Base-by-base conservation (phyloP, 345 rosid genomes). In the Salix suchowensis region DNA sequence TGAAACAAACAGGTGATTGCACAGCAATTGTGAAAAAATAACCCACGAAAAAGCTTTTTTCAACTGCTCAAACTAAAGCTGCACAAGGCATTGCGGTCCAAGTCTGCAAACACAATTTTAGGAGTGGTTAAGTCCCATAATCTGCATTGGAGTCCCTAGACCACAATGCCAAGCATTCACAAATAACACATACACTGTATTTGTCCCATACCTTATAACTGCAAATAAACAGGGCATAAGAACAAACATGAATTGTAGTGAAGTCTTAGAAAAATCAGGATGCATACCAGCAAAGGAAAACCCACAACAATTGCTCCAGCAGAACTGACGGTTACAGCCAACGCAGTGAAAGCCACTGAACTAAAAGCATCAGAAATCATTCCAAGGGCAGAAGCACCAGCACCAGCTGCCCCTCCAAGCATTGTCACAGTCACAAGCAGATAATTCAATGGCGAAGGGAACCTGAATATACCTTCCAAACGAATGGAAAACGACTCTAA, bases 391-490 rank as follows among this genome's bases (percentile, higher is more conserved):
- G 83, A 91, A 76, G 91, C 90, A 78, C 95, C 97, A 70, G 90
- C 92, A 26, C 91, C 99, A 78, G 95, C 86, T 78, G 98, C 92
- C 73, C 96, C 97, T 76, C 99, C 99, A 68, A 96, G 97, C 98
- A 96, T 78, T 2, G 97, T 88, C 77, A 74, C 74, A 15, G 98
- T 96, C 68, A 96, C 98, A 77, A 96, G 88, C 75, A 96, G 85
- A 85, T 94, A 96, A 74, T 89, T 96, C 71, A 89, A 79, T 0
- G 99, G 99, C 2, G 97, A 93, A 3, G 97, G 97, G 98, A 65
- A 96, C 94, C 84, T 96, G 99, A 81, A 96, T 90, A 78, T 96
- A 96, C 82, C 88, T 88, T 79, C 97, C 99, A 82, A 94, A 96
- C 2, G 99, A 92, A 70, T 86, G 97, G 84, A 96, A 96, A 75